Conservation (phyloP, 305 asterid genomes). For the Monarda citriodora region DNA sequence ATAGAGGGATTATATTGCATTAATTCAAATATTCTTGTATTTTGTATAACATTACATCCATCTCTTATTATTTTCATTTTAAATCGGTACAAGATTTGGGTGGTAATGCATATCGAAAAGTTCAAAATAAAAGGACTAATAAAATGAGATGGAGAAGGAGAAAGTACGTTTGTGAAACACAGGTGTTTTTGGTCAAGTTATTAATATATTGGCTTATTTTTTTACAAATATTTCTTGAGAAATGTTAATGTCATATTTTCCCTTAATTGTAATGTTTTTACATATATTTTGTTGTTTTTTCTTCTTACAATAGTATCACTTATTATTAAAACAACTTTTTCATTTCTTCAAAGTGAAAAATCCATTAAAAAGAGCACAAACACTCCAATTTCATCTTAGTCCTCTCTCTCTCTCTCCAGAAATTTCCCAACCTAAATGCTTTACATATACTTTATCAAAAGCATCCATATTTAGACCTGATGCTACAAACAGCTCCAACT, state of each 20-base stretch:
- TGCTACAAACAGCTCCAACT: conserved; percentile 65
- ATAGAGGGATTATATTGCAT: conserved; percentile 5
- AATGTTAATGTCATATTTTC: too few species aligned
- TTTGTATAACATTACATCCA: too few species aligned
- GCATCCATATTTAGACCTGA: conserved; percentile 71
- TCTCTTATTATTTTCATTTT: too few species aligned
- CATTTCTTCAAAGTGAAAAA: not conserved
- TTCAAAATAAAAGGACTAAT: too few species aligned
- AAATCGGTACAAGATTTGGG: too few species aligned
- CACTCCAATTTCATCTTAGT: conserved; percentile 29
- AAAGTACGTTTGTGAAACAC: conserved; percentile 14
- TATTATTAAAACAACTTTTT: too few species aligned
- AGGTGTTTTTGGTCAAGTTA: not conserved
- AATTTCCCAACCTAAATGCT: conserved; percentile 62
- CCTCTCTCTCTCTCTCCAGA: conserved; percentile 29
- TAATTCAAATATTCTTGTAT: conserved; percentile 6
- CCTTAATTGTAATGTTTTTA: too few species aligned
- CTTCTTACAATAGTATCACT: too few species aligned
- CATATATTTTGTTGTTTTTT: too few species aligned
- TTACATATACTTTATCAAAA: conserved; percentile 51
- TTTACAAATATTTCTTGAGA: too few species aligned
- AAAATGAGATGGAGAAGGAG: too few species aligned
- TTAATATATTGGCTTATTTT: not conserved
- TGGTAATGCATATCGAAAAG: too few species aligned
- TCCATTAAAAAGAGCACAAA: not conserved